Evolutionary conservation across 2,329 filamentous ascomycete genomes (phyloP), one percentile per base, ranked within the genome.

Genomic region (Chrysosporium queenslandicum): DNA sequence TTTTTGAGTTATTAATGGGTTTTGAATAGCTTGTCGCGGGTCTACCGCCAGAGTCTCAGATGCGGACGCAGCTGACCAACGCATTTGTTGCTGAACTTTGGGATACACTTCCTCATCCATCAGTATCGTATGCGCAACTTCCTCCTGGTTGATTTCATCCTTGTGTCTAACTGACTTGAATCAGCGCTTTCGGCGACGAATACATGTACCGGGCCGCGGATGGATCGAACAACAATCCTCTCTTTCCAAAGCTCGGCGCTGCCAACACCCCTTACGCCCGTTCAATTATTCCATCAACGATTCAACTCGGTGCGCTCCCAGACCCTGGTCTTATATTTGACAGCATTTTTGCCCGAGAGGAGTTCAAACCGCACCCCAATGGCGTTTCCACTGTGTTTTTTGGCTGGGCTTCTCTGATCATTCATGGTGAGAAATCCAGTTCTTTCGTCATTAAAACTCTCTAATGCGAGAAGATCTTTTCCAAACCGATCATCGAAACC

Each of bases 41-140:
- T 29, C 71, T 88, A 30, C 83, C 82, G 0, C 68, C 76, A 46
- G 72, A 77, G 51, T 87, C 84, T 1, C 78, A 77, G 59, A 74
- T 77, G 23, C 75, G 84, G 8, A 71, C 76, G 39, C 70, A 81
- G 48, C 71, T 89, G 45, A 87, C 85, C 7, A 81, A 84, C 60
- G 66, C 69, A 42, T 85, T 90, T 60, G 74, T 90, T 47, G 76
- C 79, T 48, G 74, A 82, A 65, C 74, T 90, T 0, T 90, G 85
- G 85, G 74, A 81, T 59, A 80, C 78, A 0, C 71, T 90, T 7
- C 82, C 85, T 16, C 86, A 90, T 58, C 86, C 86, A 0, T 83
- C 86, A 0, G 70, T 83, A 58, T 74, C 83, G 40, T 85, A 81
- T 66, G 77, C 53, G 37, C 55, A 61, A 39, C 53, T 57, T 52